Conservation (phyloP, 2,329 filamentous ascomycete species). For the Grosmannia clavigera region DNA sequence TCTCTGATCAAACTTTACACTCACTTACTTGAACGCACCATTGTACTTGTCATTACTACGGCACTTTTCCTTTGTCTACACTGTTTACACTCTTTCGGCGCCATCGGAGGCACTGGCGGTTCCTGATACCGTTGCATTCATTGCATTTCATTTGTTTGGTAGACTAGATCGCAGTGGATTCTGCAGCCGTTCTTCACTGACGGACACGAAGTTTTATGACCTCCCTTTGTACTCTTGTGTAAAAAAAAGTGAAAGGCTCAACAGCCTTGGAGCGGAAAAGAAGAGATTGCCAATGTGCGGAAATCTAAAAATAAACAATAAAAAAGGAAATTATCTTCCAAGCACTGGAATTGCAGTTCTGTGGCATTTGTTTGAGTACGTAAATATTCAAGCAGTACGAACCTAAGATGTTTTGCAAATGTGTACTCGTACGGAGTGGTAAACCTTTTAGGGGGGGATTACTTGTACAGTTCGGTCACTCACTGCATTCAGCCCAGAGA, state of each 20-base stretch:
- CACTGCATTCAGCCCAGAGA: too few relatives aligned
- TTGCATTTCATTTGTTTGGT: constrained; percentile 1
- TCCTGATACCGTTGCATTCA: neutral
- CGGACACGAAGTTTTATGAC: constrained; percentile 8
- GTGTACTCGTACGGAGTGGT: too few relatives aligned
- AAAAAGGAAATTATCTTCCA: neutral
- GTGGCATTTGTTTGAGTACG: neutral
- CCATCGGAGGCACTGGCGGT: neutral
- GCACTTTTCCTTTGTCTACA: neutral
- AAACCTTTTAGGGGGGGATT: too few relatives aligned
- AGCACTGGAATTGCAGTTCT: neutral
- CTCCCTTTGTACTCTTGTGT: constrained; percentile 3
- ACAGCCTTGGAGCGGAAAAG: neutral
- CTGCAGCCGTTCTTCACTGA: neutral
- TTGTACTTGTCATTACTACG: neutral
- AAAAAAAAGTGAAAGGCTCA: neutral
- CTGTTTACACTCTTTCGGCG: neutral
- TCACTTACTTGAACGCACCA: neutral
- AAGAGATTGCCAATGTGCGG: neutral
- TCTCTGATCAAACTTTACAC: neutral
- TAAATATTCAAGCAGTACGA: too few relatives aligned
- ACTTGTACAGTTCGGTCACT: too few relatives aligned
- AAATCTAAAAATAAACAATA: neutral
- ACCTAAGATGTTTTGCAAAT: too few relatives aligned
- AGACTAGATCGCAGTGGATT: constrained; percentile 2